Evolutionary conservation across 345 rosid species (phyloP).

Genomic region (Hypericum androsaemum): DNA sequence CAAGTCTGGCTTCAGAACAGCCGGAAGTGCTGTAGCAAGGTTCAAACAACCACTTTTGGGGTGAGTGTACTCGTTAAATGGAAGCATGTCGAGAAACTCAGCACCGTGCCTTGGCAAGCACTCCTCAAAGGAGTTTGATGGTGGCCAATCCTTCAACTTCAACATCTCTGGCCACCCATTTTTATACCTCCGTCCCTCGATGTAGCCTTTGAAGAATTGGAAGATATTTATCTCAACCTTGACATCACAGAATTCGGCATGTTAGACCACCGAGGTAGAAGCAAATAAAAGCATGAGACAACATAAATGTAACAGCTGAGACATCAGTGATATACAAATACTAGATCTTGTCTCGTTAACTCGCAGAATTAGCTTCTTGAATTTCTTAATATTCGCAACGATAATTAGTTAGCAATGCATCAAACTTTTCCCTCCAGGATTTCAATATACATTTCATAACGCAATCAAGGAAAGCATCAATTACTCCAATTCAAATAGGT

Average conservation of each 20-base stretch:
- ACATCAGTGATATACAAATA: too few species aligned
- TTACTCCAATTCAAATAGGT: too few species aligned
- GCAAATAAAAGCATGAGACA: background rate
- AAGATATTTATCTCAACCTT: conserved; percentile 44
- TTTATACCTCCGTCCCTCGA: conserved; percentile 33
- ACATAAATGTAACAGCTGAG: too few species aligned
- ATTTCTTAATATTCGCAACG: too few species aligned
- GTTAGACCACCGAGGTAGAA: background rate
- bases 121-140: conserved; percentile 41
- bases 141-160: conserved; percentile 58
- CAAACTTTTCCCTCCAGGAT: too few species aligned
- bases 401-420: too few species aligned
- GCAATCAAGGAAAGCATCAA: too few species aligned
- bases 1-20: conserved; percentile 45
- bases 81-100: conserved; percentile 43
- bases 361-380: too few species aligned
- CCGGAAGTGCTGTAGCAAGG: conserved; percentile 45
- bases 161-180: conserved; percentile 49
- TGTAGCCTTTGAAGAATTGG: conserved; percentile 46
- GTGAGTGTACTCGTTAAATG: conserved; percentile 42
- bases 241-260: background rate
- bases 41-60: conserved; percentile 40
- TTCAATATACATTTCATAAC: too few species aligned
- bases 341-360: too few species aligned
- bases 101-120: conserved; percentile 52